These are phyloP conservation scores for Suhomyces tanzawaensis DNA, from an alignment of 805 yeast species.

Conservation along the genomic window DNA sequence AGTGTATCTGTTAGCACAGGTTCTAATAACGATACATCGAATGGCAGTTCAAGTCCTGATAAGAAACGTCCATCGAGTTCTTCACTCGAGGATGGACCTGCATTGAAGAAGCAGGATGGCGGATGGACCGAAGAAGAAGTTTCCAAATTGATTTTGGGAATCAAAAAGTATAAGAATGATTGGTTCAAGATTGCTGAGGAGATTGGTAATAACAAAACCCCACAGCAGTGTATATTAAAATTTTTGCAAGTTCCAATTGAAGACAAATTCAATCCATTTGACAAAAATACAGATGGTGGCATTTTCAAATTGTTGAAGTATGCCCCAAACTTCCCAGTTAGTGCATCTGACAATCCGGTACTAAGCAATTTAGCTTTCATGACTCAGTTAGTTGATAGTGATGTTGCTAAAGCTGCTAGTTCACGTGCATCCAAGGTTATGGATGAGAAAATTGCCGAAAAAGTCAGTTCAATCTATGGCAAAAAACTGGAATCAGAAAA, in stretches of 20 bases:
- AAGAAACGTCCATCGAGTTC: slow-evolving; percentile 1
- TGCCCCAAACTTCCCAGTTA: slow-evolving; percentile 81
- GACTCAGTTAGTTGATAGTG: slow-evolving; percentile 80
- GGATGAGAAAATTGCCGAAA: slow-evolving; percentile 42
- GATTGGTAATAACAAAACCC: slow-evolving; percentile 62
- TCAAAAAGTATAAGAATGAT: slow-evolving; percentile 62
- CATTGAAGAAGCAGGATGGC: slow-evolving; percentile 28
- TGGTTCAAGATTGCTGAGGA: slow-evolving; percentile 75
- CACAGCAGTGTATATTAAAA: slow-evolving; percentile 77
- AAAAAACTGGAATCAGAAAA: slow-evolving; percentile 8
- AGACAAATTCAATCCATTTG: slow-evolving; percentile 49
- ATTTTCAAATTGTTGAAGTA: slow-evolving; percentile 73
- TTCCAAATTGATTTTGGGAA: slow-evolving; percentile 58
- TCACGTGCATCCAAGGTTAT: slow-evolving; percentile 52
- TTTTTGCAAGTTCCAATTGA: slow-evolving; percentile 81
- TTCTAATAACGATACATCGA: slow-evolving; percentile 4
- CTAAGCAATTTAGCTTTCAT: slow-evolving; percentile 88
- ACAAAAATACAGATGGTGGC: slow-evolving; percentile 42
- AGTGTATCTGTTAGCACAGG: slow-evolving; percentile 4
- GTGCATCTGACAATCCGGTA: slow-evolving; percentile 88
- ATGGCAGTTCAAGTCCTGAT: not conserved
- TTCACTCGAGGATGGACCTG: slow-evolving; percentile 11
- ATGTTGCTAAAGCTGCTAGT: slow-evolving; percentile 81
- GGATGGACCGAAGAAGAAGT: slow-evolving; percentile 69
- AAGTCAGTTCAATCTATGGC: slow-evolving; percentile 34